Evolutionary conservation across 805 yeast species (phyloP).

Genomic region (Barnettozyma siamensis): DNA sequence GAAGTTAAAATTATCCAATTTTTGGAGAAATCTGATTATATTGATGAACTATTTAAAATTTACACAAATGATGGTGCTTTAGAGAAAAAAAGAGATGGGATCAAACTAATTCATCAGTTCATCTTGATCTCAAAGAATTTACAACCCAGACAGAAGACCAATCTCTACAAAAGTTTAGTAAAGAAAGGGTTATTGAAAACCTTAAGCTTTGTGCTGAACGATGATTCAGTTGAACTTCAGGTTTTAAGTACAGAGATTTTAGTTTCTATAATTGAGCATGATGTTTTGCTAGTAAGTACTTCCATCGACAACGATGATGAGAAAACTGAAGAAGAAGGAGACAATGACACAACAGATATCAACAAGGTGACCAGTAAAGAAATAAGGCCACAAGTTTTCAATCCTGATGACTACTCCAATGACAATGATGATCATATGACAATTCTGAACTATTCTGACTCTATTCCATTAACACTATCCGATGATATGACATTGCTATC

Average conservation of each 20-base stretch:
- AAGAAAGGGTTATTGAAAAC: slow-evolving; percentile 64
- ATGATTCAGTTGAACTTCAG: slow-evolving; percentile 42
- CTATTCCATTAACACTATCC: slow-evolving; percentile 25
- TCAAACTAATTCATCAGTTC: slow-evolving; percentile 74
- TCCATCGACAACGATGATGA: slow-evolving; percentile 2
- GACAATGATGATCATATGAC: slow-evolving; percentile 3
- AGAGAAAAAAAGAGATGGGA: slow-evolving; percentile 48
- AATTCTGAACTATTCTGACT: slow-evolving; percentile 2
- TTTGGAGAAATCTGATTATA: slow-evolving; percentile 47
- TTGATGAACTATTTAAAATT: slow-evolving; percentile 52
- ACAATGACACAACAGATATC: too few species aligned
- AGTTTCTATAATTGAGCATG: slow-evolving; percentile 79
- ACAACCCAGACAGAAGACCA: slow-evolving; percentile 53
- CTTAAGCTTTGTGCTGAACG: slow-evolving; percentile 65
- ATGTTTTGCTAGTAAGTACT: slow-evolving; percentile 49
- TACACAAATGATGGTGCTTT: slow-evolving; percentile 33
- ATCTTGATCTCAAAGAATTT: slow-evolving; percentile 65
- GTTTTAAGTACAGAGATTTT: slow-evolving; percentile 76
- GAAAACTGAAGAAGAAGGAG: neutral
- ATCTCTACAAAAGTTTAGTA: slow-evolving; percentile 58
- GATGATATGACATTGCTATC: slow-evolving; percentile 55
- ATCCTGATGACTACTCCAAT: slow-evolving; percentile 8
- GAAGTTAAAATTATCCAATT: slow-evolving; percentile 62
- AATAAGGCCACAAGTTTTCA: slow-evolving; percentile 4
- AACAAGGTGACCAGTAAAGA: too few species aligned